A percentile compares a stretch with the other conserved stretches of the same genome.
Conservation (phyloP, 2,329 filamentous ascomycete genomes). For the Gremmenia infestans region DNA sequence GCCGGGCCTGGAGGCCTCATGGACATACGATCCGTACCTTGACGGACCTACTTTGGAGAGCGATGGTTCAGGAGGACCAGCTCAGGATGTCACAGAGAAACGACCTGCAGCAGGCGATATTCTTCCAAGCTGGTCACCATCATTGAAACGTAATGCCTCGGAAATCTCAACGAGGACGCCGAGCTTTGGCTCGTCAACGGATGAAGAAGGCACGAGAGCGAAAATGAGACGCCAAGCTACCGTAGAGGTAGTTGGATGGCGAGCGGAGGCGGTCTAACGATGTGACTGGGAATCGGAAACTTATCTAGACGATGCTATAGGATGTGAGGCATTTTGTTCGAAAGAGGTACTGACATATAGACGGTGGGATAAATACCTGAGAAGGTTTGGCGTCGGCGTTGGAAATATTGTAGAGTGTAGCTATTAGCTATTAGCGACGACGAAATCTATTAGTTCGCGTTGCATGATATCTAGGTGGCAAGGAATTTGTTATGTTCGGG, state of each 20-base stretch:
- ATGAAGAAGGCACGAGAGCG: slow-evolving; percentile 23
- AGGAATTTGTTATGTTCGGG: no score
- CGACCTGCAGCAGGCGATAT: slow-evolving; percentile 45
- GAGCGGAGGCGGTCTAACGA: slow-evolving; percentile 26
- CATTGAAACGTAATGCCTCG: slow-evolving; percentile 46
- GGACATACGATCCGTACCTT: slow-evolving; percentile 47
- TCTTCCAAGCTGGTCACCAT: slow-evolving; percentile 22
- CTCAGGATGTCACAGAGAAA: slow-evolving; percentile 5
- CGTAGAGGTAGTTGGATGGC: slow-evolving; percentile 25
- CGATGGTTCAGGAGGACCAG: slow-evolving; percentile 1
- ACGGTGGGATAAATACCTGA: slow-evolving; percentile 17
- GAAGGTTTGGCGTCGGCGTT: slow-evolving; percentile 9
- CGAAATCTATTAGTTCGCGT: neutral
- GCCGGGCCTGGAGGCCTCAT: slow-evolving; percentile 50
- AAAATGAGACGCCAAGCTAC: slow-evolving; percentile 26
- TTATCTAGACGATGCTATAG: slow-evolving; percentile 4
- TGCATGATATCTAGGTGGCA: no score
- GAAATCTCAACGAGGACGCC: slow-evolving; percentile 45
- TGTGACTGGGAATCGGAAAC: neutral
- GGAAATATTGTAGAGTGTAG: slow-evolving; percentile 3
- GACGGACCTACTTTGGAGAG: slow-evolving; percentile 36
- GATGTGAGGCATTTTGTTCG: neutral
- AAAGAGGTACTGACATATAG: slow-evolving; percentile 19
- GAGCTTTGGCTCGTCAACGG: slow-evolving; percentile 39
- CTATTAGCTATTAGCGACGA: neutral